Evolutionary conservation across 129 eudicot species (phyloP).

Genomic region (Lonicera japonica): DNA sequence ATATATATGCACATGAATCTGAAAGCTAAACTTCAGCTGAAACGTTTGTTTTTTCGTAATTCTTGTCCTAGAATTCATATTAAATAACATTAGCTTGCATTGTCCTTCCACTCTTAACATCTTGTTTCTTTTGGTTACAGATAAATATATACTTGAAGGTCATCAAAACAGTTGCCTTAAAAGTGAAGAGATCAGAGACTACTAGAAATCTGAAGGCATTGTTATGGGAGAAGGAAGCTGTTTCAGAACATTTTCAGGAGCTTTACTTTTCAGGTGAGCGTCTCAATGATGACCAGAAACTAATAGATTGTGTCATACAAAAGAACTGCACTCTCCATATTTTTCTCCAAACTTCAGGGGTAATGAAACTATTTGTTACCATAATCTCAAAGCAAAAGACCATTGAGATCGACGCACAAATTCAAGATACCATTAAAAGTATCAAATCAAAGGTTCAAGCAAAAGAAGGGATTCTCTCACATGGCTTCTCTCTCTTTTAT

Average conservation of each 20-base stretch:
- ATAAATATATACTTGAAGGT: constrained; percentile 19
- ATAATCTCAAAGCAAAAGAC: constrained; percentile 1
- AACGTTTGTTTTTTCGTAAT: no score
- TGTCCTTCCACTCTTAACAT: no score
- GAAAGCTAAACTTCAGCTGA: no score
- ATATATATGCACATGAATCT: no score
- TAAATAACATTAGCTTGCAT: no score
- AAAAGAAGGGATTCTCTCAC: constrained; percentile 5
- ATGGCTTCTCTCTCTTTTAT: not conserved
- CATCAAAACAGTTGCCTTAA: constrained; percentile 11
- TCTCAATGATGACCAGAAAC: constrained; percentile 15
- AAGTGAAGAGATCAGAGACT: constrained; percentile 7
- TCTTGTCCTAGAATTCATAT: no score
- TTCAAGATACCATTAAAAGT: not conserved
- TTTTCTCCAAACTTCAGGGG: not conserved
- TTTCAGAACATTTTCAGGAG: constrained; percentile 19
- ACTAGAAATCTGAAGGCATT: constrained; percentile 12
- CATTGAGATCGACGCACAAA: constrained; percentile 6
- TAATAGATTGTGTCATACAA: constrained; percentile 15
- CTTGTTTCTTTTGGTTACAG: constrained; percentile 9
- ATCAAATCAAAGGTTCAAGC: constrained; percentile 10
- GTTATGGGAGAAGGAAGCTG: constrained; percentile 15
- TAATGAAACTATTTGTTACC: constrained; percentile 4
- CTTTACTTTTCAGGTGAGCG: constrained; percentile 8
- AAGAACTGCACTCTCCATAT: constrained; percentile 13